Evolutionary conservation across 805 yeast genomes (phyloP).

Genomic region (Isabelozyma gotoi): DNA sequence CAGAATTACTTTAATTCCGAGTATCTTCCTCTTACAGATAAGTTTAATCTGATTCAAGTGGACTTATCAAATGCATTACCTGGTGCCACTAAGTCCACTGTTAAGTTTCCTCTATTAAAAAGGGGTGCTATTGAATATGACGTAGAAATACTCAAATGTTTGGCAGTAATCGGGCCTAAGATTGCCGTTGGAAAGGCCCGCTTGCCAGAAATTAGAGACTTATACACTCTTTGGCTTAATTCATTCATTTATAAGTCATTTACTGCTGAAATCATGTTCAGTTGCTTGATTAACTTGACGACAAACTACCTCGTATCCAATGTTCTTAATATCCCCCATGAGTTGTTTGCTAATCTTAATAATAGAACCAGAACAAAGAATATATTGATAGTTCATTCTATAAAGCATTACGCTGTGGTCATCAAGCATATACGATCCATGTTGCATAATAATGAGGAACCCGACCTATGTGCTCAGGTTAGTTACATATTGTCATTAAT

Average conservation of each 20-base stretch:
- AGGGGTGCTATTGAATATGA: constrained; percentile 4
- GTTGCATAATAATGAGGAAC: constrained; percentile 27
- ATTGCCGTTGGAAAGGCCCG: constrained; percentile 25
- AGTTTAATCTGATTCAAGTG: background rate
- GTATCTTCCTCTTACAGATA: background rate
- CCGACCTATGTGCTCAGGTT: constrained; percentile 31
- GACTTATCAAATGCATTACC: constrained; percentile 4
- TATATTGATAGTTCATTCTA: constrained; percentile 28
- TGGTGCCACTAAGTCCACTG: constrained; percentile 3
- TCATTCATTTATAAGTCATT: constrained; percentile 27
- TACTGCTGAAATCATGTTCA: constrained; percentile 27
- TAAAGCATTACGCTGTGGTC: constrained; percentile 35
- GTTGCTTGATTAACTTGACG: constrained; percentile 37
- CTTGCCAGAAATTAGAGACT: constrained; percentile 23
- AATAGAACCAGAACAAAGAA: constrained; percentile 18
- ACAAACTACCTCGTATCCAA: constrained; percentile 38
- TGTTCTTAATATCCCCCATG: constrained; percentile 15
- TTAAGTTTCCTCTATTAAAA: background rate
- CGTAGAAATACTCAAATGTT: constrained; percentile 2
- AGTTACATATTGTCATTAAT: constrained; percentile 38
- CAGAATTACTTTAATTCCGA: background rate
- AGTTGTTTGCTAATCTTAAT: constrained; percentile 9
- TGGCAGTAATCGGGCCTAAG: constrained; percentile 12
- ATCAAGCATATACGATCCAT: constrained; percentile 30
- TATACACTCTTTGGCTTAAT: constrained; percentile 33